Base-by-base conservation (phyloP, 2,329 filamentous ascomycete species). In the Purpureocillium takamizusanense region DNA sequence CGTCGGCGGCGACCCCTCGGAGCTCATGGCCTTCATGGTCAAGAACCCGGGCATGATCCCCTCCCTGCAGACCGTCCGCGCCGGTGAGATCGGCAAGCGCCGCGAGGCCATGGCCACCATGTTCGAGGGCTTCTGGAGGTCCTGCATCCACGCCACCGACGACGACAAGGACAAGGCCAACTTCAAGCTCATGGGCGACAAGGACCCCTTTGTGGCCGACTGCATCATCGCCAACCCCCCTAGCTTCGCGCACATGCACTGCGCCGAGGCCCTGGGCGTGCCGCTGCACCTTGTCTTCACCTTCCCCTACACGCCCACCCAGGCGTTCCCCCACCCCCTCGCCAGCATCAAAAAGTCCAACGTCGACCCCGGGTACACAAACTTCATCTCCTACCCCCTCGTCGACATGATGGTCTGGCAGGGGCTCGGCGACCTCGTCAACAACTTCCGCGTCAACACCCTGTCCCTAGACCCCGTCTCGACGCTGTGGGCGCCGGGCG, bases 401-500 rank as follows among this genome's bases (percentile, higher is more conserved):
- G 83, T 90, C 2, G 85, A 90, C 54, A 82, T 86, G 76, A 86
- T 90, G 73, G 83, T 87, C 1, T 95, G 88, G 88, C 87, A 95
- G 58, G 89, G 88, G 0, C 67, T 90, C 1, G 85, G 85, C 3
- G 85, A 89, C 54, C 62, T 90, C 21, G 74, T 90, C 46, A 90
- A 90, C 51, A 67, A 76, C 21, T 87, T 89, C 48, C 72, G 86
- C 34, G 69, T 77, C 5, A 76, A 79, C 39, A 85, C 78, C 0
- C 63, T 90, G 1, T 74, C 73, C 2, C 62, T 90, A 0, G 84
- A 89, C 46, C 81, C 83, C 0, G 77, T 90, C 2, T 84, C 79
- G 28, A 85, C 79, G 0, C 62, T 88, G 1, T 88, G 83, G 83
- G 85, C 83, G 0, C 83, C 84, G 0, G 83, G 82, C 0, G 74